Conservation (phyloP, 805 yeast genomes). For the Danielia oregonensis region DNA sequence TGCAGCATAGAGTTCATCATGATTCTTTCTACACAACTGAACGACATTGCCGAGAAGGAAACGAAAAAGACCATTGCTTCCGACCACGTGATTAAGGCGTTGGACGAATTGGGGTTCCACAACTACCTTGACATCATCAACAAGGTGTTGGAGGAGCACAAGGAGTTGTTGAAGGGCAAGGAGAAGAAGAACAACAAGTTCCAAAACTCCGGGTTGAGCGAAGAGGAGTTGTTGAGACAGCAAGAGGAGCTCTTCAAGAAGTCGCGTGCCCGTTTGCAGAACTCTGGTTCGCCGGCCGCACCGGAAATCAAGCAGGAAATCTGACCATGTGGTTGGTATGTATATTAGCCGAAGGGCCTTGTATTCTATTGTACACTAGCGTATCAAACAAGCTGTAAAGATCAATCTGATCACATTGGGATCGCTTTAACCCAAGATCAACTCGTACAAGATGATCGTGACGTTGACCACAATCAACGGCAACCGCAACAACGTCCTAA, state of each 20-base stretch:
- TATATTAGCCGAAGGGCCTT: constrained; percentile 9
- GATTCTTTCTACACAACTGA: constrained; percentile 89
- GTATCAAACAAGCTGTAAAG: too few species aligned
- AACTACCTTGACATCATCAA: constrained; percentile 82
- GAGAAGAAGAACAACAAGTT: constrained; percentile 91
- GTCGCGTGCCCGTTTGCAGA: constrained; percentile 62
- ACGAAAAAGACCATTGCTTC: constrained; percentile 95
- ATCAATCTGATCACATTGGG: too few species aligned
- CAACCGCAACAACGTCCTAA: constrained; percentile 69
- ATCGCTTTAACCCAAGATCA: constrained; percentile 59
- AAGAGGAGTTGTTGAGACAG: constrained; percentile 86
- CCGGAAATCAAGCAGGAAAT: constrained; percentile 12
- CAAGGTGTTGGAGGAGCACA: constrained; percentile 78
- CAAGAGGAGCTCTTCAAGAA: constrained; percentile 90
- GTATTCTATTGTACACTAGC: too few species aligned
- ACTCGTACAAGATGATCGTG: constrained; percentile 64
- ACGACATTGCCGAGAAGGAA: constrained; percentile 94
- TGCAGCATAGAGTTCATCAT: constrained; percentile 95
- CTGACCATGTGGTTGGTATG: constrained; percentile 6
- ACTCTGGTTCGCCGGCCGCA: constrained; percentile 16
- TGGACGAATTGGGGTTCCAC: constrained; percentile 80
- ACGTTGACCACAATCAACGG: constrained; percentile 69
- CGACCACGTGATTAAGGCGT: constrained; percentile 90
- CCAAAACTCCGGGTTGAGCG: constrained; percentile 86
- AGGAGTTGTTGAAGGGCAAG: constrained; percentile 80